Base-by-base conservation (phyloP, 768 basidiomycete species). In the Chiua virens region DNA sequence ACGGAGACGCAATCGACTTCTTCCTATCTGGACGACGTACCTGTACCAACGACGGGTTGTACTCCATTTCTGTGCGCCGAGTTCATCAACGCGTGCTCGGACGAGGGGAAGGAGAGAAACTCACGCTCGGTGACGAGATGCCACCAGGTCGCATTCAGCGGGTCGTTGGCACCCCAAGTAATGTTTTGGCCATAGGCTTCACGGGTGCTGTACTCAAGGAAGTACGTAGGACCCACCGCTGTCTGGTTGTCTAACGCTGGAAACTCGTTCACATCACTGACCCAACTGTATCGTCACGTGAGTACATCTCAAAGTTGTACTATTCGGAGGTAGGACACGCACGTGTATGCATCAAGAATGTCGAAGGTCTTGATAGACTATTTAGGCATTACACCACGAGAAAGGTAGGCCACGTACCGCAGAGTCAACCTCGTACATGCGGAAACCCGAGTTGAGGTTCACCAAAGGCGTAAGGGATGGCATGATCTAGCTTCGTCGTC, bases 131-230 rank as follows among this genome's bases (percentile, higher is more conserved):
- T 88, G 40, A 89, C 85, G 22, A 67, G 76, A 64, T 88, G 87
- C 87, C 86, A 89, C 82, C 84, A 89, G 3, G 86, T 88, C 5
- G 85, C 85, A 55, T 89, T 89, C 47, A 89, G 69, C 0, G 87
- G 85, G 63, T 85, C 86, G 44, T 75, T 71, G 8, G 71, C 64
- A 23, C 74, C 75, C 86, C 87, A 89, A 34, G 75, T 74, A 2
- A 73, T 64, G 44, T 64, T 67, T 28, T 66, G 64, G 14, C 86
- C 87, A 57, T 87, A 89, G 1, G 85, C 75, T 42, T 80, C 74
- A 22, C 87, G 82, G 4, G 86, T 81, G 62, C 75, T 85, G 63
- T 89, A 90, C 67, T 89, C 87, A 9, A 73, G 62, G 28, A 54
- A 49, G 57, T 74, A 89, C 4, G 80, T 78, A 2, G 87, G 88